Evolutionary conservation across 169 alveolate species (phyloP).

Genomic region (Plasmodium fragile): DNA sequence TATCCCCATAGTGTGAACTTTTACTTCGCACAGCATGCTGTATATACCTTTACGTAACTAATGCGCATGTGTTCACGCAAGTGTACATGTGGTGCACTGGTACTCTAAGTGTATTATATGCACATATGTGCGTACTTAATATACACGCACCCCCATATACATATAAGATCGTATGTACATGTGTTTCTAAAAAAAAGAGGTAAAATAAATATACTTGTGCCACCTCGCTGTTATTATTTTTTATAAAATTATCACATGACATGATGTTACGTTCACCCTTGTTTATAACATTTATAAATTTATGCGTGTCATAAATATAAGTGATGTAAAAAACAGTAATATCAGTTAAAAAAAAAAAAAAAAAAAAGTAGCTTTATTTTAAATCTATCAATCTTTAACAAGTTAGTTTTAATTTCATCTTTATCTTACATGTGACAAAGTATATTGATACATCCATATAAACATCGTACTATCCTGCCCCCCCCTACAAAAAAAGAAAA

Average conservation of each 20-base stretch:
- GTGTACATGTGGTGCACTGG: neutral
- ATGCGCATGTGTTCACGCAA: neutral
- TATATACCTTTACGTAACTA: slow-evolving; percentile 1
- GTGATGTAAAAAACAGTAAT: neutral
- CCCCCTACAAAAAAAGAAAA: neutral
- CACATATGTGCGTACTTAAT: neutral
- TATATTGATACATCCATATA: neutral
- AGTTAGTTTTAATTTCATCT: neutral
- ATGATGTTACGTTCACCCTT: neutral
- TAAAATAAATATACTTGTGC: neutral
- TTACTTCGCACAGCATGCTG: neutral
- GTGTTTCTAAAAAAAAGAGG: neutral
- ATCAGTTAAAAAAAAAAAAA: neutral
- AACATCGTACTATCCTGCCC: neutral
- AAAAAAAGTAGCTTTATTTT: neutral
- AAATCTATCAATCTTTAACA: neutral
- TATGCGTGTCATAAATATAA: neutral
- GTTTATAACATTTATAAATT: neutral
- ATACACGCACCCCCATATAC: neutral
- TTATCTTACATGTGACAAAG: neutral
- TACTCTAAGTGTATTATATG: neutral
- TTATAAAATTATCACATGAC: neutral
- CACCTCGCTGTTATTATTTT: neutral
- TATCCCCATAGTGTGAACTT: neutral
- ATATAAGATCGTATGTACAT: neutral